Percentiles rank a stretch among this genome's conserved stretches.
phyloP scores from a whole-genome alignment of 345 rosid genomes.

The Erodium maritimum region DNA sequence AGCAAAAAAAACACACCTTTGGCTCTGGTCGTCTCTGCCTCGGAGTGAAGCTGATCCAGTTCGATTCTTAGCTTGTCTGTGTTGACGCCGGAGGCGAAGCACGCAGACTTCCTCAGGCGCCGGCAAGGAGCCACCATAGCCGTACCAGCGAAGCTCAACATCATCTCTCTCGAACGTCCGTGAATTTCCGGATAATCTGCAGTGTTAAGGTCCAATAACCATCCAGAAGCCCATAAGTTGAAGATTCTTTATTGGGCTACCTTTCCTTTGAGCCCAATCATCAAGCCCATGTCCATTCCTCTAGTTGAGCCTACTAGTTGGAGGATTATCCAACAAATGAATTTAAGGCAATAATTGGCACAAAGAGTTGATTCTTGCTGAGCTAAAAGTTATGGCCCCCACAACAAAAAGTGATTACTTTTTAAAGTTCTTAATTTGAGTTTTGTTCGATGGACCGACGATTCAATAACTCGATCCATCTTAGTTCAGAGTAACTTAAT shows the following conservation, averaged over 20 bases:
- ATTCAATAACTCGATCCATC: no score
- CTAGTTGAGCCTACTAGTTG: no score
- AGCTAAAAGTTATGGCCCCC: neutral
- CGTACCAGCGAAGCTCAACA: constrained; percentile 15
- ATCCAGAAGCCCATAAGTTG: neutral
- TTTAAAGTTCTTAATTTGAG: no score
- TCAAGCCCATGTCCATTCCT: no score
- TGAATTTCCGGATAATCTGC: no score
- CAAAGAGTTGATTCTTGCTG: neutral
- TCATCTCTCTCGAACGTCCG: constrained; percentile 13
- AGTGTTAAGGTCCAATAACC: neutral
- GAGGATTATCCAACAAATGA: no score
- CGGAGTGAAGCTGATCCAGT: constrained; percentile 65
- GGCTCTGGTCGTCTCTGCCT: constrained; percentile 53
- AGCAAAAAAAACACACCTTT: constrained; percentile 34
- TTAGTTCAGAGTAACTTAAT: no score
- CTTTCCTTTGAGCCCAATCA: no score
- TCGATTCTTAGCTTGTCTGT: constrained; percentile 53
- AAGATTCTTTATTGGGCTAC: no score
- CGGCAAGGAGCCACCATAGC: constrained; percentile 16
- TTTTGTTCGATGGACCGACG: no score
- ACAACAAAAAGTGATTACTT: neutral
- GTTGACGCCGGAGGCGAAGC: constrained; percentile 22
- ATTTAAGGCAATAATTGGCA: no score
- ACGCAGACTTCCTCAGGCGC: constrained; percentile 15